Base-by-base conservation (phyloP, 345 rosid genomes). In the Hibiscus syriacus region DNA sequence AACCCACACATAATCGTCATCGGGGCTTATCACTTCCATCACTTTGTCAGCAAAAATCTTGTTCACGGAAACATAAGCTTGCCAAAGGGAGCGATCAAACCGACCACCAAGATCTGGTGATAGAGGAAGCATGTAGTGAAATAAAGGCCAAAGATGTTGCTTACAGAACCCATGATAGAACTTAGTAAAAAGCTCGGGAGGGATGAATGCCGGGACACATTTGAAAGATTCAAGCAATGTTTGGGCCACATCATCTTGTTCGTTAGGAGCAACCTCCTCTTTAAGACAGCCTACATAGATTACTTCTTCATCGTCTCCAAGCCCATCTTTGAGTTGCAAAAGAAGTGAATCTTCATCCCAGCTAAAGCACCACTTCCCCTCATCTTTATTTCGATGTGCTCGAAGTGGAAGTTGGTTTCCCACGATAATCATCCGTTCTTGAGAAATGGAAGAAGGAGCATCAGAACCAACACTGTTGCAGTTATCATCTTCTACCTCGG, bases 331-430 rank as follows among this genome's bases (percentile, higher is more conserved):
- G 64, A 92, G 90, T 69, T 92, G 98, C 64, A 88, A 74, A 68
- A 92, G 96, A 74, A 92, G 89, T 8, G 98, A 90, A 75, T 92
- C 97, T 48, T 90, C 92, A 36, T 92, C 98, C 98, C 97, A 92
- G 68, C 80, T 83, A 74, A 92, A 92, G 69, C 60, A 65, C 85
- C 90, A 76, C 67, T 78, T 79, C 20, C 85, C 84, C 30, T 55
- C 82, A 0, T 81, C 81, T 0, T 81, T 67, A 72, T 77, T 80
- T 56, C 81, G 77, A 39, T 87, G 84, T 1, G 89, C 84, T 52
- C 77, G 85, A 27, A 93, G 80, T 1, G 98, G 98, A 67, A 93
- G 98, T 70, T 93, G 98, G 78, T 90, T 93, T 23, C 90, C 98
- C 11, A 93, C 98, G 25, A 93, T 79, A 71, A 93, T 90, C 88